These are phyloP conservation scores for Datura wrightii DNA, from an alignment of 257 asterid species.

Conservation along the genomic window DNA sequence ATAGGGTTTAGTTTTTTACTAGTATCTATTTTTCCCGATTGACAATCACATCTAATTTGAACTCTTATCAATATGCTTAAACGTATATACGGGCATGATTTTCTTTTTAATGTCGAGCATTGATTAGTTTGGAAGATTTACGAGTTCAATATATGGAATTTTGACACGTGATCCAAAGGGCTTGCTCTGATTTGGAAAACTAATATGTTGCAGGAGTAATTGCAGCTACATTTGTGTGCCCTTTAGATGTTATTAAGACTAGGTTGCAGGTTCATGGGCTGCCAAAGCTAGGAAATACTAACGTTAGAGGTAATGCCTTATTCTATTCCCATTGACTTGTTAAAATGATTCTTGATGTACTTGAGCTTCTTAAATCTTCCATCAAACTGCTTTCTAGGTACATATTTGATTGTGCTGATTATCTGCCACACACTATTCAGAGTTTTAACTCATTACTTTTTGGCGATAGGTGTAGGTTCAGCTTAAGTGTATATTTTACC, in stretches of 20 bases:
- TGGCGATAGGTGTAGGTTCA: background rate
- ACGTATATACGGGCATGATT: background rate
- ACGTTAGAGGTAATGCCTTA: constrained; percentile 63
- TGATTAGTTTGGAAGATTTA: background rate
- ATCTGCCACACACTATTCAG: background rate
- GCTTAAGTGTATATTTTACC: background rate
- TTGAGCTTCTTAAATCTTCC: background rate
- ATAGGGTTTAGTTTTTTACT: background rate
- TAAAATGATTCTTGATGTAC: background rate
- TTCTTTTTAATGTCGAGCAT: background rate
- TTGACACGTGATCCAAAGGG: background rate
- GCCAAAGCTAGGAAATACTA: constrained; percentile 65
- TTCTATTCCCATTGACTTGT: background rate
- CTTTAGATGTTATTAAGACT: constrained; percentile 97
- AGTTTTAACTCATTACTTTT: background rate
- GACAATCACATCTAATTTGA: background rate
- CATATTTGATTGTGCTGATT: background rate
- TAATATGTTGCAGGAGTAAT: constrained; percentile 73
- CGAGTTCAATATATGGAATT: background rate
- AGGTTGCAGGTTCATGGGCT: constrained; percentile 94
- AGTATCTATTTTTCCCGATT: background rate
- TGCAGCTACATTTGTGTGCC: constrained; percentile 98
- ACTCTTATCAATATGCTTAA: background rate
- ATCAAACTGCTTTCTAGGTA: background rate
- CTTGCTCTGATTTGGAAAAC: constrained; percentile 27